Evolutionary conservation across 2,329 filamentous ascomycete genomes (phyloP).

Genomic region (Sporothrix dimorphospora): DNA sequence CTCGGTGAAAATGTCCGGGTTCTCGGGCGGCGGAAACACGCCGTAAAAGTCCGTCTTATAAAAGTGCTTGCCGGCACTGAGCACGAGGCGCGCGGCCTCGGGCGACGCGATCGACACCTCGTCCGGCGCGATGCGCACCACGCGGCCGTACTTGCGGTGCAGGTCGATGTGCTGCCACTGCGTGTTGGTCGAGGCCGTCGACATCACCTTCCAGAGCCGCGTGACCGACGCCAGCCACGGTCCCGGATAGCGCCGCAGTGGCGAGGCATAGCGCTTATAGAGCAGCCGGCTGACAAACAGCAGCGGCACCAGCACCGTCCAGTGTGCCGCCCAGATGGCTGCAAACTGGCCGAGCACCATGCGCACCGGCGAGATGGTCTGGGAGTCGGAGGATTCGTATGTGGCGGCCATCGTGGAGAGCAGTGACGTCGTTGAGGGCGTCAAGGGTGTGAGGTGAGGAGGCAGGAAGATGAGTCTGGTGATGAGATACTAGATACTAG

Average conservation of each 20-base stretch:
- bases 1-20: conserved; percentile 63
- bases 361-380: conserved; percentile 36
- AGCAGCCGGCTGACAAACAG: conserved; percentile 38
- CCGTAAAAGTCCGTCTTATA: conserved; percentile 57
- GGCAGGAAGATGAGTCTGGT: background rate
- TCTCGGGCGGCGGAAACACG: conserved; percentile 59
- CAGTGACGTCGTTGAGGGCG: conserved; percentile 7
- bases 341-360: conserved; percentile 34
- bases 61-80: conserved; percentile 56
- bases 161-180: conserved; percentile 50
- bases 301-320: conserved; percentile 38
- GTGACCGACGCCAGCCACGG: conserved; percentile 42
- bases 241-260: conserved; percentile 43
- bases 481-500: background rate
- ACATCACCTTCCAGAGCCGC: conserved; percentile 49
- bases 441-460: background rate
- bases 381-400: conserved; percentile 34
- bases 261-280: conserved; percentile 42
- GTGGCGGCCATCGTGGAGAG: conserved; percentile 23
- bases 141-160: conserved; percentile 50
- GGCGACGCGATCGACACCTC: conserved; percentile 54
- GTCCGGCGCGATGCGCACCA: conserved; percentile 54
- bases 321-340: conserved; percentile 38
- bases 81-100: conserved; percentile 49
- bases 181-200: conserved; percentile 45